Percentiles rank a stretch among this genome's conserved stretches.
phyloP scores from a whole-genome alignment of 2,329 filamentous ascomycete species.

The Dothistroma septosporum region DNA sequence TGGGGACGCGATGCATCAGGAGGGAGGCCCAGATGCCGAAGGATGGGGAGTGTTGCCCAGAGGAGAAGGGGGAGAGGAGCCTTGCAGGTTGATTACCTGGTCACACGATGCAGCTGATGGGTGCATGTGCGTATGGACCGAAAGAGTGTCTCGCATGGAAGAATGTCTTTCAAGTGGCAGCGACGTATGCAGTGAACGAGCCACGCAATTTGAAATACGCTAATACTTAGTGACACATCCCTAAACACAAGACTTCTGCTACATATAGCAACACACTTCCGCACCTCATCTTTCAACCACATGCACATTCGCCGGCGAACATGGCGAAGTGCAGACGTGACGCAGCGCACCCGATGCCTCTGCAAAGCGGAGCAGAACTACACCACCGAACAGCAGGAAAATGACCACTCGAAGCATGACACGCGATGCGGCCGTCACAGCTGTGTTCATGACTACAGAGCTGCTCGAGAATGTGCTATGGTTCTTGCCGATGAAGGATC shows the following conservation, averaged over 20 bases:
- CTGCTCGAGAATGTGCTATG: not conserved
- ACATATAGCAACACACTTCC: too few relatives aligned
- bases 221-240: too few relatives aligned
- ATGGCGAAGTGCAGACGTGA: not conserved
- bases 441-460: slow-evolving; percentile 3
- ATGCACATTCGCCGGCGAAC: too few relatives aligned
- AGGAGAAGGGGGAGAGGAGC: not conserved
- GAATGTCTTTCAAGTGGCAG: too few relatives aligned
- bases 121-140: too few relatives aligned
- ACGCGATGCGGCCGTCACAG: not conserved
- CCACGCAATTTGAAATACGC: too few relatives aligned
- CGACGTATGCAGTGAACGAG: too few relatives aligned
- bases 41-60: not conserved
- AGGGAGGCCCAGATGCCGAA: not conserved
- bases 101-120: too few relatives aligned
- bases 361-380: not conserved
- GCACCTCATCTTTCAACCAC: too few relatives aligned
- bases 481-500: slow-evolving; percentile 5
- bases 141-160: too few relatives aligned
- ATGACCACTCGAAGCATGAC: not conserved
- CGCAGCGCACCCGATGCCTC: not conserved
- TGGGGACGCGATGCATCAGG: not conserved
- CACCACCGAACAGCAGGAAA: not conserved
- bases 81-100: too few relatives aligned
- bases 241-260: too few relatives aligned